Conservation (phyloP, 2,329 filamentous ascomycete genomes). For the Microcyclospora tardicrescens region DNA sequence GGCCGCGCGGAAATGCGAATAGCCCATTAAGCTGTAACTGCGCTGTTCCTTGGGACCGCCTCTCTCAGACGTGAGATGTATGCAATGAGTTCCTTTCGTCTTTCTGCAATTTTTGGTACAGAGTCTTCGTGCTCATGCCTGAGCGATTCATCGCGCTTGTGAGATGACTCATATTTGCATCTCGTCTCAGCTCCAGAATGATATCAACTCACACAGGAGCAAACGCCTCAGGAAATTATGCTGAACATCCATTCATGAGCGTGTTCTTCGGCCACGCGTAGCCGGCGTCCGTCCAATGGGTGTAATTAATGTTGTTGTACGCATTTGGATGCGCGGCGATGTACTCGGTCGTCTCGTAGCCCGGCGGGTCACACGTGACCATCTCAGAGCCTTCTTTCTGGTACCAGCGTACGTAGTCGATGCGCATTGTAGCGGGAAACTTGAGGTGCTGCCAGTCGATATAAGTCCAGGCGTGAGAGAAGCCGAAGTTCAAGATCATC, state of each 20-base stretch:
- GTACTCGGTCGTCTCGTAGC: slow-evolving; percentile 40
- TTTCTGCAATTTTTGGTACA: too few relatives aligned
- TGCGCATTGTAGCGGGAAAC: slow-evolving; percentile 40
- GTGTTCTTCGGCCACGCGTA: slow-evolving; percentile 32
- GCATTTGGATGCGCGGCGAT: slow-evolving; percentile 35
- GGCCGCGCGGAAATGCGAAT: too few relatives aligned
- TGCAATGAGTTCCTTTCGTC: too few relatives aligned
- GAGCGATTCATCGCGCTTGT: too few relatives aligned
- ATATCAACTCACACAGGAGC: not conserved
- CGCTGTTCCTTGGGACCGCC: too few relatives aligned
- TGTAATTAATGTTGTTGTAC: slow-evolving; percentile 39
- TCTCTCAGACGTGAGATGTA: too few relatives aligned
- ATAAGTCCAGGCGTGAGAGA: slow-evolving; percentile 37
- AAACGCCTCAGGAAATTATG: slow-evolving; percentile 2
- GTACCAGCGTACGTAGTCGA: slow-evolving; percentile 45
- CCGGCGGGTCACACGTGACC: slow-evolving; percentile 43
- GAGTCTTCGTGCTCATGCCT: too few relatives aligned
- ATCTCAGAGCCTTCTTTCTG: slow-evolving; percentile 35
- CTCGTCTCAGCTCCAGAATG: not conserved
- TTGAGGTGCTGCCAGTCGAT: slow-evolving; percentile 33
- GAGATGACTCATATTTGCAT: not conserved
- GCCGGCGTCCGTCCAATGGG: slow-evolving; percentile 30
- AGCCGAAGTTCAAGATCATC: slow-evolving; percentile 40
- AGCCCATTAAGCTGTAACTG: too few relatives aligned
- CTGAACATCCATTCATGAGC: slow-evolving; percentile 28